These are phyloP conservation scores for Penicillium hesseltinei DNA, from an alignment of 2,329 filamentous ascomycete species.

Conservation along the genomic window DNA sequence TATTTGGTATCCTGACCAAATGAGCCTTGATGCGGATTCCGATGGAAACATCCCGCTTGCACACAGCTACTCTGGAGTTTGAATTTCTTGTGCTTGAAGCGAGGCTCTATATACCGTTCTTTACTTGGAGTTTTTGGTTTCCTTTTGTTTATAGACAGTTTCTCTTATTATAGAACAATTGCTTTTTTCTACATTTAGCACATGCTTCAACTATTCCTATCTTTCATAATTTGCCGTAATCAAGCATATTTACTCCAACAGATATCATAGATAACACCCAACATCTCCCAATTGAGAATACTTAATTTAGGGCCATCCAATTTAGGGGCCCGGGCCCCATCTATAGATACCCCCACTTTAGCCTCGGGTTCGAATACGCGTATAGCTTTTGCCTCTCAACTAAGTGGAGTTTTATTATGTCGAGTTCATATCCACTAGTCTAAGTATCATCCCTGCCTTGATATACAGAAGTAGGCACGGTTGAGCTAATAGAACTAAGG, in stretches of 20 bases:
- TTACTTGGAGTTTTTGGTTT: not conserved
- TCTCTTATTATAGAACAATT: not conserved
- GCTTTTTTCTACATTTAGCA: not conserved
- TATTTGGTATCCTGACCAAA: slow-evolving; percentile 14
- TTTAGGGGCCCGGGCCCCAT: too few relatives aligned
- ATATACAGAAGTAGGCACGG: too few relatives aligned
- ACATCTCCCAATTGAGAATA: not conserved
- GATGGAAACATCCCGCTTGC: not conserved
- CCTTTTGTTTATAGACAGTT: not conserved
- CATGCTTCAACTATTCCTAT: not conserved
- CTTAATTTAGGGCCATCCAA: not conserved
- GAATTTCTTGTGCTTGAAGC: not conserved
- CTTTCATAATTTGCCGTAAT: too few relatives aligned
- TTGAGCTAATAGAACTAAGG: not conserved
- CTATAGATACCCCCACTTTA: too few relatives aligned
- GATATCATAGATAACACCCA: not conserved
- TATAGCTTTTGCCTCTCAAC: not conserved
- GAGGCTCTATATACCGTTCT: not conserved
- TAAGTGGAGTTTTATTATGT: too few relatives aligned
- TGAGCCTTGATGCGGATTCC: not conserved
- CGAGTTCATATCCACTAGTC: not conserved
- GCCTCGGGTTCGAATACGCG: too few relatives aligned
- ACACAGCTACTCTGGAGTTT: not conserved
- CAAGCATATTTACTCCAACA: not conserved
- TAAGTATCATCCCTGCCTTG: not conserved